Evolutionary conservation across 352 stramenopile genomes (phyloP).

Genomic region (Thalassiosira livingstoniorum): DNA sequence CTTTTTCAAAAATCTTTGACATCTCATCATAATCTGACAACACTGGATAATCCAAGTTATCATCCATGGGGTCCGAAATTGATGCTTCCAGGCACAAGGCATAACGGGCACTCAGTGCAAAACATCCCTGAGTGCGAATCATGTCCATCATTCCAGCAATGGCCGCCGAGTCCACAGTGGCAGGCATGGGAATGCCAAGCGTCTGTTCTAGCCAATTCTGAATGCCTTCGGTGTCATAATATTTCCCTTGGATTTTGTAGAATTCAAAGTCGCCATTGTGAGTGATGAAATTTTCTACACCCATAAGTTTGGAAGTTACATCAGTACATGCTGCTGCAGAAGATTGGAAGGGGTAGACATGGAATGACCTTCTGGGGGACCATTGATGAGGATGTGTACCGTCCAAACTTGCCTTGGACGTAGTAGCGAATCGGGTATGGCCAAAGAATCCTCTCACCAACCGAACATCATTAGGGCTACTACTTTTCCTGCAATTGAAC

Average conservation of each 20-base stretch:
- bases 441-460: slow-evolving; percentile 46
- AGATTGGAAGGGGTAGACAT: slow-evolving; percentile 6
- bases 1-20: slow-evolving; percentile 68
- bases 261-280: slow-evolving; percentile 87
- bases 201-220: slow-evolving; percentile 70
- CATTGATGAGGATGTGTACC: slow-evolving; percentile 62
- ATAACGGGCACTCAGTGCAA: slow-evolving; percentile 73
- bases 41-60: slow-evolving; percentile 41
- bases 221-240: slow-evolving; percentile 72
- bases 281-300: slow-evolving; percentile 76
- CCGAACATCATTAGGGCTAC: slow-evolving; percentile 5
- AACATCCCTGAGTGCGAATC: slow-evolving; percentile 70
- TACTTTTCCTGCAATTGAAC: slow-evolving; percentile 19
- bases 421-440: slow-evolving; percentile 62
- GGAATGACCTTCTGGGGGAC: slow-evolving; percentile 12
- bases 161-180: slow-evolving; percentile 67
- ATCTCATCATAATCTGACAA: slow-evolving; percentile 69
- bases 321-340: too few relatives aligned
- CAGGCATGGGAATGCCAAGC: slow-evolving; percentile 55
- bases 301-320: slow-evolving; percentile 22
- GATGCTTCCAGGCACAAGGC: slow-evolving; percentile 60
- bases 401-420: slow-evolving; percentile 52
- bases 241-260: slow-evolving; percentile 70
- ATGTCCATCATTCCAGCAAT: slow-evolving; percentile 82
- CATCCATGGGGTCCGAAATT: slow-evolving; percentile 45